phyloP scores from a whole-genome alignment of 2,329 filamentous ascomycete genomes.

The Aspergillus glaucus region DNA sequence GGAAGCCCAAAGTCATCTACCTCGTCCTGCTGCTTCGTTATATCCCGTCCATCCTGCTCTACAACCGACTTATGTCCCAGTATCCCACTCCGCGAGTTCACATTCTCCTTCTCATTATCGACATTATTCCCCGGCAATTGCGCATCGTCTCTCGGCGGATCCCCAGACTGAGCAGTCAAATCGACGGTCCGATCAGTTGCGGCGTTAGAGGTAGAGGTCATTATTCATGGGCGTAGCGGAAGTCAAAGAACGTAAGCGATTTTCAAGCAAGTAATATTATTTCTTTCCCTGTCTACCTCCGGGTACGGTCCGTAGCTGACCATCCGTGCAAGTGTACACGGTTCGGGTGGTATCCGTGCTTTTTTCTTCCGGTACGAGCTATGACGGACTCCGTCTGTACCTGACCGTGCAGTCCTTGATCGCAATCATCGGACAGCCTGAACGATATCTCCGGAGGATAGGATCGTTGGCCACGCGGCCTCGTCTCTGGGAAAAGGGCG shows the following conservation, averaged over 20 bases:
- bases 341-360: neutral
- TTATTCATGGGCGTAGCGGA: conserved; percentile 19
- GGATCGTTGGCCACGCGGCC: conserved; percentile 15
- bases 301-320: neutral
- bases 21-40: conserved; percentile 9
- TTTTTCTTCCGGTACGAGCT: neutral
- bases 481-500: conserved; percentile 10
- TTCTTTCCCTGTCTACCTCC: neutral
- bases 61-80: neutral
- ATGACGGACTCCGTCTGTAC: conserved; percentile 2
- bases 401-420: conserved; percentile 3
- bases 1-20: conserved; percentile 37
- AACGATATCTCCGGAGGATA: conserved; percentile 14
- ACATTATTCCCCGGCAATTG: neutral
- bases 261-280: neutral
- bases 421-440: conserved; percentile 15
- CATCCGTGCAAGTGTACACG: neutral
- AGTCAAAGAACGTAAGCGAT: neutral
- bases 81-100: conserved; percentile 4
- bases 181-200: conserved; percentile 22
- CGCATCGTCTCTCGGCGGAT: neutral
- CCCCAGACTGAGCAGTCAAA: conserved; percentile 11
- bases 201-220: conserved; percentile 24
- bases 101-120: conserved; percentile 11
- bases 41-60: conserved; percentile 2